These are phyloP conservation scores for Megacollybia platyphylla DNA, from an alignment of 1,284 basidiomycete species.

Conservation along the genomic window DNA sequence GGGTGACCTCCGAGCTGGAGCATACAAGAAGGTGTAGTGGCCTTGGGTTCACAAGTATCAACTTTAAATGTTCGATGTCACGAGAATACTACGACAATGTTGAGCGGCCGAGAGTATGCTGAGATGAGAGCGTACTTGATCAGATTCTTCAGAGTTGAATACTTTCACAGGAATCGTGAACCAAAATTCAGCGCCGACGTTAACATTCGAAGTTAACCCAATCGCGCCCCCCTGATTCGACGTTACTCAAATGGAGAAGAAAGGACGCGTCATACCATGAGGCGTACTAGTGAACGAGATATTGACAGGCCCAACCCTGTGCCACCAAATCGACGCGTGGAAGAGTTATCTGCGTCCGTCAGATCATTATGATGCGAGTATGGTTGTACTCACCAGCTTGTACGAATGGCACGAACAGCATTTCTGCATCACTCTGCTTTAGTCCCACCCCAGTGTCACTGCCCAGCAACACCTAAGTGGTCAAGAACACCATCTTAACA, in stretches of 20 bases:
- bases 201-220: constrained; percentile 50
- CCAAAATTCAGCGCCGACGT: constrained; percentile 55
- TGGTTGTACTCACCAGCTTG: constrained; percentile 17
- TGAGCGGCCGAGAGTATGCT: constrained; percentile 2
- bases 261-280: constrained; percentile 31
- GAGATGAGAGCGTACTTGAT: constrained; percentile 20
- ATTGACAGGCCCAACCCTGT: constrained; percentile 64
- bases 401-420: constrained; percentile 59
- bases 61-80: constrained; percentile 32
- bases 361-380: no score
- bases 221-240: constrained; percentile 30
- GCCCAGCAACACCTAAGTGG: constrained; percentile 1
- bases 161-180: constrained; percentile 56
- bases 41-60: constrained; percentile 27
- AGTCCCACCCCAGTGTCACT: constrained; percentile 62
- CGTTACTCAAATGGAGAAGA: no score
- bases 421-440: constrained; percentile 47
- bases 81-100: not conserved
- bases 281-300: constrained; percentile 55
- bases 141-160: constrained; percentile 40
- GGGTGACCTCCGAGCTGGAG: constrained; percentile 44
- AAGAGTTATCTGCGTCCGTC: constrained; percentile 47
- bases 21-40: constrained; percentile 41
- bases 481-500: not conserved
- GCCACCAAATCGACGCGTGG: constrained; percentile 58